Conservation (phyloP, 2,329 filamentous ascomycete species). For the Coleophoma crateriformis region DNA sequence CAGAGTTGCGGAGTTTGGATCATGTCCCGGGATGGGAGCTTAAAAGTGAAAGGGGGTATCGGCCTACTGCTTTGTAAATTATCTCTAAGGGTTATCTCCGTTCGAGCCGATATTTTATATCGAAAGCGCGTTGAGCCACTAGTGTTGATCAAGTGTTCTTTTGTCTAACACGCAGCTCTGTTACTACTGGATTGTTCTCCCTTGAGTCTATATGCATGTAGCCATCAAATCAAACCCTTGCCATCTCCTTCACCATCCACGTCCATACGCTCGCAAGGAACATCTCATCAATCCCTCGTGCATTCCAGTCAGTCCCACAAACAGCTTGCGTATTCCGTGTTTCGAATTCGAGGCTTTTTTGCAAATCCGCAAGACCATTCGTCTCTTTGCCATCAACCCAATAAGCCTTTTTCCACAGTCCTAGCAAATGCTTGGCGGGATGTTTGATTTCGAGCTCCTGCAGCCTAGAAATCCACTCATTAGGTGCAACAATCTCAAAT, state of each 20-base stretch:
- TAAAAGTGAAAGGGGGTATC: not conserved
- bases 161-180: too few species aligned
- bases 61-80: not conserved
- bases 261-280: constrained; percentile 37
- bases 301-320: constrained; percentile 6
- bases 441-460: constrained; percentile 26
- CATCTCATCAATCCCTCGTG: constrained; percentile 35
- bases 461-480: constrained; percentile 27
- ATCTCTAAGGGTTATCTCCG: not conserved
- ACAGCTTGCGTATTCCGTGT: not conserved
- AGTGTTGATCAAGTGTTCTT: too few species aligned
- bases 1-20: not conserved
- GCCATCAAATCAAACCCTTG: not conserved
- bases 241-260: constrained; percentile 2
- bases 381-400: constrained; percentile 10
- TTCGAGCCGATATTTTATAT: not conserved
- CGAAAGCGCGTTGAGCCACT: too few species aligned
- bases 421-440: constrained; percentile 36
- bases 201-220: too few species aligned
- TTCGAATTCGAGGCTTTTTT: constrained; percentile 26
- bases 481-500: constrained; percentile 39
- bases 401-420: constrained; percentile 42
- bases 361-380: constrained; percentile 24
- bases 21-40: not conserved
- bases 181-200: too few species aligned